Conservation (phyloP, 306 rosid genomes). For the Astragalus glycyphyllos region DNA sequence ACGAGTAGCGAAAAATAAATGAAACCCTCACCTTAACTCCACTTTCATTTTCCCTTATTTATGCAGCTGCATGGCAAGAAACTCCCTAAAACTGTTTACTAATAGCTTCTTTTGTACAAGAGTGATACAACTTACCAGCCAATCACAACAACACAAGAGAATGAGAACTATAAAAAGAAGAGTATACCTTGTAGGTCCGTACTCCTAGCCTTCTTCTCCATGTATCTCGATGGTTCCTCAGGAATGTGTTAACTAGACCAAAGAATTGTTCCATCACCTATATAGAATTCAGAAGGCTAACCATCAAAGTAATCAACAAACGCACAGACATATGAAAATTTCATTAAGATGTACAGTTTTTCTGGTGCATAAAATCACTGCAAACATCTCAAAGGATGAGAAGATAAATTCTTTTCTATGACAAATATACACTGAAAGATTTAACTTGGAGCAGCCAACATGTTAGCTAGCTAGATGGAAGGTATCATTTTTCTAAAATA, state of each 20-base stretch:
- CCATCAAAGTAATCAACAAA: conserved; percentile 11
- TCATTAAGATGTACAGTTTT: too few species aligned
- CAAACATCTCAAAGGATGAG: too few species aligned
- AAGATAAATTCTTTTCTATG: conserved; percentile 7
- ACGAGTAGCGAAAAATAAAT: conserved; percentile 18
- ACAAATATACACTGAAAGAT: conserved; percentile 19
- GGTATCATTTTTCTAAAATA: conserved; percentile 34
- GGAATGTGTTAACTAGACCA: conserved; percentile 90
- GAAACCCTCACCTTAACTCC: conserved; percentile 22
- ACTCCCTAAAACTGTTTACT: conserved; percentile 34
- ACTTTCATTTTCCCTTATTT: conserved; percentile 25
- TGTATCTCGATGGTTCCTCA: conserved; percentile 78
- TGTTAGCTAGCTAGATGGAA: conserved; percentile 9
- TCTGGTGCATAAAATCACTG: too few species aligned
- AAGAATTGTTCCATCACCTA: conserved; percentile 98
- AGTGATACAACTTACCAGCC: conserved; percentile 24
- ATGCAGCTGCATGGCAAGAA: conserved; percentile 6
- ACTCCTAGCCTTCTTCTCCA: conserved; percentile 87
- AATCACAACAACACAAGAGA: conserved; percentile 29
- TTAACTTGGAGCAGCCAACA: conserved; percentile 12
- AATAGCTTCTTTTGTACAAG: conserved; percentile 18
- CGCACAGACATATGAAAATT: too few species aligned
- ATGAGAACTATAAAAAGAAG: conserved; percentile 37
- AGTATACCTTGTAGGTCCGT: conserved; percentile 89
- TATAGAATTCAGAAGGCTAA: conserved; percentile 38